Evolutionary conservation across 2,329 filamentous ascomycete species (phyloP).

Genomic region (Elsinoe fawcettii): DNA sequence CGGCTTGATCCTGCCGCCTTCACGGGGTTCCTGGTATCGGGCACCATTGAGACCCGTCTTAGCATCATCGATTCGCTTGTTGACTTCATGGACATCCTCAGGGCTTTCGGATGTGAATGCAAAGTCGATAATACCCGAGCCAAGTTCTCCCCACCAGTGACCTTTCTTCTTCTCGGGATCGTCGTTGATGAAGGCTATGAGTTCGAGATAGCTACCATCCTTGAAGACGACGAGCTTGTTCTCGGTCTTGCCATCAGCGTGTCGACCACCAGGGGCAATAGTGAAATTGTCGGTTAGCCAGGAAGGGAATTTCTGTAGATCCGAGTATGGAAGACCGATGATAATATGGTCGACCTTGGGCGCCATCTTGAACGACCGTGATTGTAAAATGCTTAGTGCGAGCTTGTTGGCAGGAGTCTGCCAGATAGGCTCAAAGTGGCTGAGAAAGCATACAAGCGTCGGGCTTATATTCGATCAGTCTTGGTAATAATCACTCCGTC

Average conservation of each 20-base stretch:
- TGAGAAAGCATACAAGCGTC: too few species aligned
- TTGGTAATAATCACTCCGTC: too few species aligned
- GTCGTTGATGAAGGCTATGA: constrained; percentile 54
- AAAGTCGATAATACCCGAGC: constrained; percentile 53
- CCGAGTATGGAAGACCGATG: constrained; percentile 49
- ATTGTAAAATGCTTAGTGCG: too few species aligned
- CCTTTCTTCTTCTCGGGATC: constrained; percentile 33
- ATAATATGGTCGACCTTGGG: constrained; percentile 51
- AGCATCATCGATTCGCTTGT: constrained; percentile 21
- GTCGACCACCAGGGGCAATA: constrained; percentile 52
- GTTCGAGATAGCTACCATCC: constrained; percentile 59
- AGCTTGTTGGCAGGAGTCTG: too few species aligned
- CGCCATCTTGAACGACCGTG: background rate
- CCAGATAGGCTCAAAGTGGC: too few species aligned
- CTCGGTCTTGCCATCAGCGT: constrained; percentile 52
- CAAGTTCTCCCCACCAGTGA: constrained; percentile 53
- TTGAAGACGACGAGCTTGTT: constrained; percentile 56
- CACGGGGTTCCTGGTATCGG: constrained; percentile 42
- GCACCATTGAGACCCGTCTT: constrained; percentile 28
- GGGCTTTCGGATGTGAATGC: constrained; percentile 44
- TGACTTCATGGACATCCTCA: constrained; percentile 34
- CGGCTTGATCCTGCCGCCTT: constrained; percentile 47
- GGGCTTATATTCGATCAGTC: too few species aligned
- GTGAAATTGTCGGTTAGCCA: constrained; percentile 50
- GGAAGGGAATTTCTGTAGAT: constrained; percentile 41